phyloP scores from a whole-genome alignment of 2,329 filamentous ascomycete genomes.

The Alternaria incomplexa region DNA sequence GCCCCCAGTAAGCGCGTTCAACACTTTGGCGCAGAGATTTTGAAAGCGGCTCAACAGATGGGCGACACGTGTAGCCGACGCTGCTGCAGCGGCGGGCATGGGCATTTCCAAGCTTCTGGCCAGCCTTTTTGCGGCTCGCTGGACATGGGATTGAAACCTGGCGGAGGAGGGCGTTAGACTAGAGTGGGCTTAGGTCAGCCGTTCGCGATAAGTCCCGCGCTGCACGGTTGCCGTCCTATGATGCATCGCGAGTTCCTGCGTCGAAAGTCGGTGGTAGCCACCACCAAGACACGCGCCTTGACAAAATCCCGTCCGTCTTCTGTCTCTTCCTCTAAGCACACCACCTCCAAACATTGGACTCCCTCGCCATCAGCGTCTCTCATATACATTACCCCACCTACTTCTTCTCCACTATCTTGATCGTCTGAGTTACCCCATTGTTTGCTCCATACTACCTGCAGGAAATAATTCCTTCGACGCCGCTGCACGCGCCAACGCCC shows the following conservation, averaged over 20 bases:
- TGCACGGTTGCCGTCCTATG: constrained; percentile 31
- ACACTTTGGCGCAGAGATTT: constrained; percentile 25
- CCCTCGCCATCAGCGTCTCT: constrained; percentile 8
- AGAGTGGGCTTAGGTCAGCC: constrained; percentile 11
- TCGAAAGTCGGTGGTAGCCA: constrained; percentile 27
- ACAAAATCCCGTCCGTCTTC: constrained; percentile 20
- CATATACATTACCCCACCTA: constrained; percentile 5
- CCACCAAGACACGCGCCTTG: constrained; percentile 24
- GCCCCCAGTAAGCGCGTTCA: constrained; percentile 34
- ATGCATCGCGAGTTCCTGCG: constrained; percentile 45
- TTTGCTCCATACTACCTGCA: constrained; percentile 23
- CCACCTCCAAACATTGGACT: constrained; percentile 8
- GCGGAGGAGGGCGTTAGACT: constrained; percentile 16
- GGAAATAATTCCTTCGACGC: constrained; percentile 29
- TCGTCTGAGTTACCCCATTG: constrained; percentile 24
- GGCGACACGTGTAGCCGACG: background rate
- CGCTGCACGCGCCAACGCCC: constrained; percentile 26
- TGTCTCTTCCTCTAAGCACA: constrained; percentile 14
- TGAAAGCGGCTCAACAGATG: constrained; percentile 4
- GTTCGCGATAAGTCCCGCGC: constrained; percentile 32
- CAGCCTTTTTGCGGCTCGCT: constrained; percentile 12
- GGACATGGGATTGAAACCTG: constrained; percentile 20
- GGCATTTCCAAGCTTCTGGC: constrained; percentile 6
- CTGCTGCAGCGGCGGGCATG: background rate
- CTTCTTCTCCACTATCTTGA: constrained; percentile 16